These are phyloP conservation scores for Glaciozyma martinii DNA, from an alignment of 768 basidiomycete species.

Conservation along the genomic window DNA sequence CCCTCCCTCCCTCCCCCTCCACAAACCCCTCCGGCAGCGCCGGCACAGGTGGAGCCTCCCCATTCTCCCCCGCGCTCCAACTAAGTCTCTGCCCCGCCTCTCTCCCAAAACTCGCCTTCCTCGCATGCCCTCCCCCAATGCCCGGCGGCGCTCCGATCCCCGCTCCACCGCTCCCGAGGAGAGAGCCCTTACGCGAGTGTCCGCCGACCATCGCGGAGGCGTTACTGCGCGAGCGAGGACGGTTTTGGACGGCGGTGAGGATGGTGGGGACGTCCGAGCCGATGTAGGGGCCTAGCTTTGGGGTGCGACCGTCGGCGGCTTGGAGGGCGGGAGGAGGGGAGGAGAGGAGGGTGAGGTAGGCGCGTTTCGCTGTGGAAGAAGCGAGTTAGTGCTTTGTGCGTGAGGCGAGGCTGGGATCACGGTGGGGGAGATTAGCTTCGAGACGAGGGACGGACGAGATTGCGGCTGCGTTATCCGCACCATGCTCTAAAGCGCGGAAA, in stretches of 20 bases:
- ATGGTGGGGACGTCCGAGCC: slow-evolving; percentile 75
- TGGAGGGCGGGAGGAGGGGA: slow-evolving; percentile 50
- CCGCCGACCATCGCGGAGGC: background rate
- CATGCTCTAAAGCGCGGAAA: no score
- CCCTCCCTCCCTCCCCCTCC: no score
- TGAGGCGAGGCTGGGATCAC: no score
- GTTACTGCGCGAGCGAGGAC: slow-evolving; percentile 24
- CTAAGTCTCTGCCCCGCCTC: background rate
- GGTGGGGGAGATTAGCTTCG: no score
- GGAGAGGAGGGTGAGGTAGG: slow-evolving; percentile 82
- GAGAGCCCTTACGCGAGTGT: slow-evolving; percentile 8
- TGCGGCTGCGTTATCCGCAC: no score
- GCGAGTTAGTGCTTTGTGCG: no score
- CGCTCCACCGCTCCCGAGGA: slow-evolving; percentile 14
- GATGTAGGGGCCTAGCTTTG: slow-evolving; percentile 75
- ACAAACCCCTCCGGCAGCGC: no score
- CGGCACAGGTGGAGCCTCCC: background rate
- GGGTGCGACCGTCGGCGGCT: slow-evolving; percentile 1
- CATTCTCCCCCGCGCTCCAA: slow-evolving; percentile 6
- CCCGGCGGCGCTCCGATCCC: background rate
- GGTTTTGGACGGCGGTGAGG: slow-evolving; percentile 41
- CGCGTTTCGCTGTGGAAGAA: slow-evolving; percentile 65
- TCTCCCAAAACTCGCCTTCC: background rate
- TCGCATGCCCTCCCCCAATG: background rate
- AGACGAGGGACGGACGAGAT: no score